A percentile compares a stretch with the other conserved stretches of the same genome.
Evolutionary conservation across 768 basidiomycete genomes (phyloP).

Genomic region (Amanita subjunquillea): DNA sequence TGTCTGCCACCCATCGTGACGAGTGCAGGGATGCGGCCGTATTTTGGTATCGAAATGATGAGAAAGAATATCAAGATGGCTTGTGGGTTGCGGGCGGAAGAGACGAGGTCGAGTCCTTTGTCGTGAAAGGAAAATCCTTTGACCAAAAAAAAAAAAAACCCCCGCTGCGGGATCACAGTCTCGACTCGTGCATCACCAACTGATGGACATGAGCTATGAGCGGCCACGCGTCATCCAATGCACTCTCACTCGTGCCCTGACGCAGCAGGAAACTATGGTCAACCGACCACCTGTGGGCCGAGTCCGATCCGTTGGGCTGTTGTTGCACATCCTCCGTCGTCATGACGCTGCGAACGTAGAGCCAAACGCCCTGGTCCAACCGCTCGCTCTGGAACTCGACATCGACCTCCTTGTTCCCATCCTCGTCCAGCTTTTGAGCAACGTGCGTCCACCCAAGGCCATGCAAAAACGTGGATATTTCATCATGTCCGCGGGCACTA

Average conservation of each 20-base stretch:
- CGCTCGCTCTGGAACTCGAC: neutral
- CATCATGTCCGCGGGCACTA: neutral
- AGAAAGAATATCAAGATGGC: conserved; percentile 50
- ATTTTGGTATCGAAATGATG: conserved; percentile 47
- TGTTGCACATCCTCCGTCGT: neutral
- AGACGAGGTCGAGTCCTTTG: neutral
- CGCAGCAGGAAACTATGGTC: neutral
- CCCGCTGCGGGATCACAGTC: neutral
- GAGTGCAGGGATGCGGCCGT: conserved; percentile 32
- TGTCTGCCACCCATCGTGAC: conserved; percentile 63
- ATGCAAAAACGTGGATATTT: neutral
- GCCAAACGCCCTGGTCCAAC: neutral
- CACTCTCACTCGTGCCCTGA: too few relatives aligned
- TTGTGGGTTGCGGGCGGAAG: conserved; percentile 19
- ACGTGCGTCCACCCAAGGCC: neutral
- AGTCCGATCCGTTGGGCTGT: neutral
- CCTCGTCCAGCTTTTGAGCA: neutral
- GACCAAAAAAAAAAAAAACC: neutral
- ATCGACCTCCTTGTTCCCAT: neutral
- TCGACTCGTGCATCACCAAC: conserved; percentile 1
- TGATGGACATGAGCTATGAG: neutral
- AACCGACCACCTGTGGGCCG: neutral
- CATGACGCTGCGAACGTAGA: neutral
- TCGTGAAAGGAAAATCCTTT: neutral
- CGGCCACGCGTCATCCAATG: neutral